These are phyloP conservation scores for Auricularia auricula-judae DNA, from an alignment of 768 basidiomycete genomes.

Conservation along the genomic window DNA sequence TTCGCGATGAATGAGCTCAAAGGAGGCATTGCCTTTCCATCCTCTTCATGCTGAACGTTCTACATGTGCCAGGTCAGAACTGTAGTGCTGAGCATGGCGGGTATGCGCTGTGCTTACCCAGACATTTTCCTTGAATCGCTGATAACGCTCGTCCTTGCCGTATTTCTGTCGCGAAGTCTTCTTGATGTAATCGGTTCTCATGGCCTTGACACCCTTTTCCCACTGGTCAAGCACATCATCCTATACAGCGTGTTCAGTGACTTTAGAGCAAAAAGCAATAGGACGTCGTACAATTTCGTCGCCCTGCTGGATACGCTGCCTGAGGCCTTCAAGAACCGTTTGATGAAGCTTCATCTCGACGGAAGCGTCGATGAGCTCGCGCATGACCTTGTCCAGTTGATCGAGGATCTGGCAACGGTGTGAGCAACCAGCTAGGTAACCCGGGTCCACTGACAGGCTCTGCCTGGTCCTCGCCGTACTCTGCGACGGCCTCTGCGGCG, in stretches of 20 bases:
- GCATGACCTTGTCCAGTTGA: constrained; percentile 58
- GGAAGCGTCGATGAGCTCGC: constrained; percentile 54
- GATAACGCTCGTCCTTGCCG: constrained; percentile 47
- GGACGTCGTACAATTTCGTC: constrained; percentile 44
- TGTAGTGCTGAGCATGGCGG: neutral
- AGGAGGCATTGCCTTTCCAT: constrained; percentile 52
- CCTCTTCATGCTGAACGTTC: constrained; percentile 43
- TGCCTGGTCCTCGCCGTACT: constrained; percentile 10
- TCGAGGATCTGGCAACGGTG: constrained; percentile 18
- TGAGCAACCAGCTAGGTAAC: neutral
- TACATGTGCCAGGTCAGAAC: neutral
- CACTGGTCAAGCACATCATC: constrained; percentile 42
- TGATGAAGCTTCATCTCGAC: constrained; percentile 50
- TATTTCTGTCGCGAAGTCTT: constrained; percentile 77
- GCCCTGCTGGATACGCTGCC: constrained; percentile 43
- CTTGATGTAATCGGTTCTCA: constrained; percentile 34
- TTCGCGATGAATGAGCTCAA: constrained; percentile 58
- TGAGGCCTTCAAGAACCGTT: constrained; percentile 38
- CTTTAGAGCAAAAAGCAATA: neutral
- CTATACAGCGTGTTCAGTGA: constrained; percentile 25
- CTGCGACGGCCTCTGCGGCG: constrained; percentile 9
- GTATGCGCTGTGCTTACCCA: constrained; percentile 37
- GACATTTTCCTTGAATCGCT: constrained; percentile 49
- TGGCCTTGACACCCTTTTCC: constrained; percentile 30
- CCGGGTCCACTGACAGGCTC: neutral